These are phyloP conservation scores for Mycena sp. DNA, from an alignment of 1,284 basidiomycete genomes.

Conservation along the genomic window DNA sequence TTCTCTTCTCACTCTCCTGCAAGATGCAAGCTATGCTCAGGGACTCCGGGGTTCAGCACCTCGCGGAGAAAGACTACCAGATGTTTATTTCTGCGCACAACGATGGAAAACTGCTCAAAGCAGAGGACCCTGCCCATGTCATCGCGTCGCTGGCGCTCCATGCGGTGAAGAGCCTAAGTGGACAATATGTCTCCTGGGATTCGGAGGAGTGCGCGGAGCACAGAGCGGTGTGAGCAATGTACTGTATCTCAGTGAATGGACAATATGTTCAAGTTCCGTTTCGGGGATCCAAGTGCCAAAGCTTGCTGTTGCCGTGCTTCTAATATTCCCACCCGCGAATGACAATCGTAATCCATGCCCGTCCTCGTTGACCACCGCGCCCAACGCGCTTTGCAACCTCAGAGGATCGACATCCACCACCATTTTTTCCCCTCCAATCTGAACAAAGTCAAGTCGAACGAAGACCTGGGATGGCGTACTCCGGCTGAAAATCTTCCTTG, in stretches of 20 bases:
- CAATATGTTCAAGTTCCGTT: too few relatives aligned
- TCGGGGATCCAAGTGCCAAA: too few relatives aligned
- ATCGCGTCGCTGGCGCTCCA: conserved; percentile 72
- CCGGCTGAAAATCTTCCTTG: conserved; percentile 72
- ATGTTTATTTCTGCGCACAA: conserved; percentile 69
- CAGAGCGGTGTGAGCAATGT: conserved; percentile 39
- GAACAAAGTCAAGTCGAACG: conserved; percentile 54
- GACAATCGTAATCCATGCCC: too few relatives aligned
- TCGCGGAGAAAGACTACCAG: conserved; percentile 62
- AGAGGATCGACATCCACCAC: conserved; percentile 74
- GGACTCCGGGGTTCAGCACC: conserved; percentile 52
- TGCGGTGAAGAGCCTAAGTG: conserved; percentile 68
- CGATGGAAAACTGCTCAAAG: conserved; percentile 73
- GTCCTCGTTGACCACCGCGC: too few relatives aligned
- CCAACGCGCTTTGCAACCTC: too few relatives aligned
- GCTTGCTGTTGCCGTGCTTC: too few relatives aligned
- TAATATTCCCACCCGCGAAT: too few relatives aligned
- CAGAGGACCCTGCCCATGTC: conserved; percentile 78
- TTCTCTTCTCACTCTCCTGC: conserved; percentile 14
- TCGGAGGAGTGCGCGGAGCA: conserved; percentile 68
- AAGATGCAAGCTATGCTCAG: conserved; percentile 79
- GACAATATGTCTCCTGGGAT: conserved; percentile 81
- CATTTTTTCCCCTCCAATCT: conserved; percentile 69
- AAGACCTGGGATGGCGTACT: conserved; percentile 64
- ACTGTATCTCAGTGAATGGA: neutral